A percentile compares a stretch with the other conserved stretches of the same genome.
Conservation (phyloP, 352 stramenopile species). For the Phytophthora capsici region DNA sequence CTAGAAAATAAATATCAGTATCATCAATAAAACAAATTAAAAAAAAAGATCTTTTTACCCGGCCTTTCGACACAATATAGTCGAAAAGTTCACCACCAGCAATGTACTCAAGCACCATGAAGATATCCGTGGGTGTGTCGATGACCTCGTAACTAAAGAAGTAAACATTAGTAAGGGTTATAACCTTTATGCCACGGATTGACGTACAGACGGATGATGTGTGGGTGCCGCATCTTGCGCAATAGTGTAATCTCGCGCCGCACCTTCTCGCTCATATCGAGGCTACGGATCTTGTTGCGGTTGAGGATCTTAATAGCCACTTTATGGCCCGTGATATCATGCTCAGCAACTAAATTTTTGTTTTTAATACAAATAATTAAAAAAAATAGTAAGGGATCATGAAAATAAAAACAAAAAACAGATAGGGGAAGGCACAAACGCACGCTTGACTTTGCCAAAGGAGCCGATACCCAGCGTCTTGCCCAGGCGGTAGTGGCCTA, state of each 20-base stretch:
- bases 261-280: constrained; percentile 99
- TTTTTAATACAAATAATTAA: background rate
- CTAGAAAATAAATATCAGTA: constrained; percentile 46
- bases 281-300: constrained; percentile 98
- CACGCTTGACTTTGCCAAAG: constrained; percentile 99
- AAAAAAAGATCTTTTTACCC: constrained; percentile 49
- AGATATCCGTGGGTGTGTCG: constrained; percentile 99
- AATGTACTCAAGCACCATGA: constrained; percentile 95
- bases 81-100: constrained; percentile 96
- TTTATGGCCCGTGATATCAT: constrained; percentile 98
- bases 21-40: constrained; percentile 9
- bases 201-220: constrained; percentile 99
- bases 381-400: too few relatives aligned
- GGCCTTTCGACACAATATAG: constrained; percentile 99
- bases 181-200: background rate
- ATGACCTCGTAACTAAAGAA: constrained; percentile 95
- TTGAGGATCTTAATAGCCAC: constrained; percentile 99
- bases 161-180: constrained; percentile 1
- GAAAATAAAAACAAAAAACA: too few relatives aligned
- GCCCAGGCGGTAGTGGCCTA: constrained; percentile 98
- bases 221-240: constrained; percentile 98
- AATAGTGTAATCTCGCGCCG: constrained; percentile 99
- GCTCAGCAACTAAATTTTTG: constrained; percentile 90
- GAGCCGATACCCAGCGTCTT: constrained; percentile 99
- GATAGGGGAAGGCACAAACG: constrained; percentile 5